phyloP scores from a whole-genome alignment of 768 basidiomycete genomes.

The Obba rivulosa region DNA sequence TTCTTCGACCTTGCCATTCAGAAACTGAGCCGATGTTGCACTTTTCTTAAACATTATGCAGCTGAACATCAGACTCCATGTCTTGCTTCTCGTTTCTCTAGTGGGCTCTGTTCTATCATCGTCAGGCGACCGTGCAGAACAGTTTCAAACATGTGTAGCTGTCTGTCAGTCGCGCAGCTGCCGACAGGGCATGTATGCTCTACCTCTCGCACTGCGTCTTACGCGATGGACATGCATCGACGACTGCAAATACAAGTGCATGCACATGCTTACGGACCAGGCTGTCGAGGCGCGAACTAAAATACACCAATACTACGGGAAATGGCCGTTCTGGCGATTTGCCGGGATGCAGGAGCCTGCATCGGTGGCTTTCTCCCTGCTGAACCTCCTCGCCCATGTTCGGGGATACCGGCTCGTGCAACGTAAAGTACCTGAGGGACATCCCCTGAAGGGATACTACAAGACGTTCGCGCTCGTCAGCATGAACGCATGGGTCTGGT shows the following conservation, averaged over 20 bases:
- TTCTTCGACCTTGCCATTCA: no score
- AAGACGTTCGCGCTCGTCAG: slow-evolving; percentile 60
- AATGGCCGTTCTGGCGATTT: slow-evolving; percentile 94
- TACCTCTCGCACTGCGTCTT: slow-evolving; percentile 53
- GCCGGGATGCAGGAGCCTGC: slow-evolving; percentile 94
- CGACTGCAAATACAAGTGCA: slow-evolving; percentile 88
- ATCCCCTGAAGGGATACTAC: slow-evolving; percentile 72
- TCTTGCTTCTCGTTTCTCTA: slow-evolving; percentile 2
- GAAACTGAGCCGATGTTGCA: no score
- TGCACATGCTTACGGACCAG: slow-evolving; percentile 67
- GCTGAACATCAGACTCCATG: no score
- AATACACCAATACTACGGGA: slow-evolving; percentile 85
- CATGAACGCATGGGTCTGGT: slow-evolving; percentile 93
- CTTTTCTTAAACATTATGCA: no score
- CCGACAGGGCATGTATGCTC: slow-evolving; percentile 7
- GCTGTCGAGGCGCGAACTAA: slow-evolving; percentile 36
- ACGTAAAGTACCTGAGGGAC: slow-evolving; percentile 40
- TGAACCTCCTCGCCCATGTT: slow-evolving; percentile 75
- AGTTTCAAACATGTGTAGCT: slow-evolving; percentile 34
- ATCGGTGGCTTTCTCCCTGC: slow-evolving; percentile 83
- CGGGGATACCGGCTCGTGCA: slow-evolving; percentile 49
- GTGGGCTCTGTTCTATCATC: slow-evolving; percentile 27
- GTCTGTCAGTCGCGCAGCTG: slow-evolving; percentile 27
- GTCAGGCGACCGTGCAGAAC: slow-evolving; percentile 22
- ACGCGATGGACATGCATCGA: slow-evolving; percentile 86